Evolutionary conservation across 2,329 filamentous ascomycete genomes (phyloP), one percentile per base, ranked within the genome.

Genomic region (Aspergillus melleus): DNA sequence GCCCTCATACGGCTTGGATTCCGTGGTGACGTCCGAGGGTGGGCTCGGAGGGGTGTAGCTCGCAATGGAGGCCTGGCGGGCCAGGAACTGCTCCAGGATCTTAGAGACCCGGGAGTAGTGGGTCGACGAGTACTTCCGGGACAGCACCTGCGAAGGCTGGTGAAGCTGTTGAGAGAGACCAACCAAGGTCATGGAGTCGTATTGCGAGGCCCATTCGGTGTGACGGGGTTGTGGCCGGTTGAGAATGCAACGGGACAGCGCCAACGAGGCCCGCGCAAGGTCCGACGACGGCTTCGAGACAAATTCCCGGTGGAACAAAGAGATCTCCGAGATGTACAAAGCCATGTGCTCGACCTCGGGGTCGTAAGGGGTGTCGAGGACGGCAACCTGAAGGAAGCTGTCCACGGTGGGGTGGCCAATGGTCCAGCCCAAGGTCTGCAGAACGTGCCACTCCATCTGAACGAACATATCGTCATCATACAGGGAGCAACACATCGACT

Each of bases 381-480:
- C 86, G 63, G 94, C 92, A 62, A 97, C 81, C 73, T 96, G 90
- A 51, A 96, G 85, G 79, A 97, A 99, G 75, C 90, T 91, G 77
- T 98, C 94, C 66, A 97, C 91, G 29, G 95, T 98, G 1, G 95
- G 93, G 79, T 98, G 94, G 57, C 95, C 95, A 67, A 99, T 90
- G 67, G 89, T 88, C 95, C 95, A 99, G 75, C 96, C 92, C 61
- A 99, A 86, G 1, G 95, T 99, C 80, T 97, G 96, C 69, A 99
- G 85, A 42, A 99, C 94, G 77, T 99, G 95, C 93, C 96, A 98
- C 81, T 99, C 95, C 95, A 99, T 99, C 79, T 99, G 95, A 11
- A 93, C 94, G 80, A 99, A 99, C 95, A 99, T 99, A 80, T 96
- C 94, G 53, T 96, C 92, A 71, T 99, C 95, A 79, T 99, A 99